These are phyloP conservation scores for Oryza officinalis DNA, from an alignment of 176 grass and related monocot genomes.

Conservation along the genomic window DNA sequence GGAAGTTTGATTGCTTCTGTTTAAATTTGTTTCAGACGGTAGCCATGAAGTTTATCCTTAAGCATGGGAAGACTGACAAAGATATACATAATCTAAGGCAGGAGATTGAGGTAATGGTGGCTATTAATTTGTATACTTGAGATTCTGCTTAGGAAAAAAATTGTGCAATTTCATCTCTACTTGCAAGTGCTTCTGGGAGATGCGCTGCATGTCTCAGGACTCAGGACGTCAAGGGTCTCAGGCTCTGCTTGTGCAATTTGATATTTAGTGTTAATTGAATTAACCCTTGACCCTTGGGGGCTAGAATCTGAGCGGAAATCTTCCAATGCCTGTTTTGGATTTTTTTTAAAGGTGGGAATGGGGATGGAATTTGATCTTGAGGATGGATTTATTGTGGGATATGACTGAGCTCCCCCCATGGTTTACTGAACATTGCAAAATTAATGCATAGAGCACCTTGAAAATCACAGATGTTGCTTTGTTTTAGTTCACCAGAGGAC, in stretches of 20 bases:
- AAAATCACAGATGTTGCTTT: too few relatives aligned
- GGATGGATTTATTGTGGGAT: neutral
- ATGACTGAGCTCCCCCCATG: neutral
- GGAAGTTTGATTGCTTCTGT: neutral
- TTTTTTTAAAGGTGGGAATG: neutral
- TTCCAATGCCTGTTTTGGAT: neutral
- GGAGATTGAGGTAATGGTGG: constrained; percentile 72
- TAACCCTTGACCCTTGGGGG: too few relatives aligned
- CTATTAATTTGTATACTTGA: neutral
- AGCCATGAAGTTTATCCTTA: constrained; percentile 96
- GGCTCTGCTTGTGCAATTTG: too few relatives aligned
- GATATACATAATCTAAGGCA: constrained; percentile 93
- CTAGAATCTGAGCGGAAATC: neutral
- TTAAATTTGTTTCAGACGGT: constrained; percentile 61
- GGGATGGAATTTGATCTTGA: neutral
- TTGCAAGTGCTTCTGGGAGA: neutral
- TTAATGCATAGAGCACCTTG: too few relatives aligned
- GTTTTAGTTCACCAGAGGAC: too few relatives aligned
- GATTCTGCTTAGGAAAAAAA: neutral
- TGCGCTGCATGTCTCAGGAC: neutral
- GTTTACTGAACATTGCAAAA: neutral
- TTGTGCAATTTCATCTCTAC: neutral
- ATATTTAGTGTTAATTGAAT: too few relatives aligned
- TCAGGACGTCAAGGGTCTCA: neutral
- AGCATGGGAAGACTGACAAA: constrained; percentile 90